Conservation (phyloP, 2,329 filamentous ascomycete species). For the Ascochyta pisi region DNA sequence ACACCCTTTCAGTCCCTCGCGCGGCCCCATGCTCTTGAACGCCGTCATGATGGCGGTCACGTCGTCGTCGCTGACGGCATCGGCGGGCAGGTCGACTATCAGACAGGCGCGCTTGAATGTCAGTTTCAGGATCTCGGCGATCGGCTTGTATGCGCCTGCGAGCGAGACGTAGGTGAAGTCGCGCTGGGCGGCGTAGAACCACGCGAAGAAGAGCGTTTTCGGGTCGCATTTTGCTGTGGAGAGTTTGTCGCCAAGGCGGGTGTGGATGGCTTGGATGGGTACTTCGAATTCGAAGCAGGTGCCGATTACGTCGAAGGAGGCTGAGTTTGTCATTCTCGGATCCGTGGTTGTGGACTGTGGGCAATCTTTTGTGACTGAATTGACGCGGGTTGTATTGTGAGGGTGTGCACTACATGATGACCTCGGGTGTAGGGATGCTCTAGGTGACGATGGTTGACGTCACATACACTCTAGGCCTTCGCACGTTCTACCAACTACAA, state of each 20-base stretch:
- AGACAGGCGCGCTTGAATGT: conserved; percentile 31
- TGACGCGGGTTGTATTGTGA: not conserved
- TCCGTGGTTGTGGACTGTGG: not conserved
- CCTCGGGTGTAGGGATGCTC: not conserved
- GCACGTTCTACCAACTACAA: conserved; percentile 16
- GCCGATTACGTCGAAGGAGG: conserved; percentile 37
- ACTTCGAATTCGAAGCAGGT: conserved; percentile 32
- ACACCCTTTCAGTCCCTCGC: conserved; percentile 29
- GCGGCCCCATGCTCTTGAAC: conserved; percentile 30
- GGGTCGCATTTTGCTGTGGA: conserved; percentile 21
- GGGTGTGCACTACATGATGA: not conserved
- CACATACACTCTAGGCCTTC: conserved; percentile 16
- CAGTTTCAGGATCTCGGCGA: conserved; percentile 27
- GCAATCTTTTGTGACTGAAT: not conserved
- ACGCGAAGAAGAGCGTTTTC: conserved; percentile 36
- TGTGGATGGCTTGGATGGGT: conserved; percentile 29
- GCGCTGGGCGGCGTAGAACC: conserved; percentile 38
- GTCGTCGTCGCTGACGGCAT: conserved; percentile 28
- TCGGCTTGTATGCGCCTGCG: conserved; percentile 26
- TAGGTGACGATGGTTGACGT: conserved; percentile 9
- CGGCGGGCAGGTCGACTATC: conserved; percentile 26
- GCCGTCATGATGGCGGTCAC: conserved; percentile 28
- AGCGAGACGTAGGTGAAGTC: conserved; percentile 38
- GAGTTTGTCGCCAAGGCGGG: conserved; percentile 23
- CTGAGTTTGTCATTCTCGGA: conserved; percentile 27